Percentiles rank a stretch among this genome's conserved stretches.
phyloP scores from a whole-genome alignment of 169 alveolate species.

The Plasmodium gonderi region DNA sequence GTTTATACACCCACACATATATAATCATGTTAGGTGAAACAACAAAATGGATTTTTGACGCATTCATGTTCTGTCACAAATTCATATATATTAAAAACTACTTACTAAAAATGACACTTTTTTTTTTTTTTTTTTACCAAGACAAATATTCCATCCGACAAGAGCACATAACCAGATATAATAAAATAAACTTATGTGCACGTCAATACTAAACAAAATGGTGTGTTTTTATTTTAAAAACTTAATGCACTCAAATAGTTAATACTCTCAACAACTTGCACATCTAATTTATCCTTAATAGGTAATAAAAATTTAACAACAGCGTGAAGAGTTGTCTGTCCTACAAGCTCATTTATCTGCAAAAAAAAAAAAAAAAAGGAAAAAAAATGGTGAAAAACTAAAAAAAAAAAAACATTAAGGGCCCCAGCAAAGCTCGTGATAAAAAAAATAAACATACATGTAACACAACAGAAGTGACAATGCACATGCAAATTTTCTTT shows the following conservation, averaged over 20 bases:
- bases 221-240: conserved; percentile 14
- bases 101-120: neutral
- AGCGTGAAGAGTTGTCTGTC: conserved; percentile 18
- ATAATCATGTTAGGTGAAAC: neutral
- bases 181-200: neutral
- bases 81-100: neutral
- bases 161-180: neutral
- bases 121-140: neutral
- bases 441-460: neutral
- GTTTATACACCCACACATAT: neutral
- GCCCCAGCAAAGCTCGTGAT: neutral
- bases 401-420: neutral
- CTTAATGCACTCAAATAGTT: conserved; percentile 41
- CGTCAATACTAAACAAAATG: neutral
- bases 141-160: neutral
- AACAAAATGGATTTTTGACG: neutral
- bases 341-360: conserved; percentile 65
- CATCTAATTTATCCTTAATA: conserved; percentile 68
- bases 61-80: neutral
- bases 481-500: neutral
- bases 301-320: conserved; percentile 60
- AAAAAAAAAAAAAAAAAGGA: neutral
- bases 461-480: neutral
- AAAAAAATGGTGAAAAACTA: neutral
- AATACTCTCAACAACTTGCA: conserved; percentile 69